Conservation (phyloP, 2,329 filamentous ascomycete genomes). For the Phyllosticta citribraziliensis region DNA sequence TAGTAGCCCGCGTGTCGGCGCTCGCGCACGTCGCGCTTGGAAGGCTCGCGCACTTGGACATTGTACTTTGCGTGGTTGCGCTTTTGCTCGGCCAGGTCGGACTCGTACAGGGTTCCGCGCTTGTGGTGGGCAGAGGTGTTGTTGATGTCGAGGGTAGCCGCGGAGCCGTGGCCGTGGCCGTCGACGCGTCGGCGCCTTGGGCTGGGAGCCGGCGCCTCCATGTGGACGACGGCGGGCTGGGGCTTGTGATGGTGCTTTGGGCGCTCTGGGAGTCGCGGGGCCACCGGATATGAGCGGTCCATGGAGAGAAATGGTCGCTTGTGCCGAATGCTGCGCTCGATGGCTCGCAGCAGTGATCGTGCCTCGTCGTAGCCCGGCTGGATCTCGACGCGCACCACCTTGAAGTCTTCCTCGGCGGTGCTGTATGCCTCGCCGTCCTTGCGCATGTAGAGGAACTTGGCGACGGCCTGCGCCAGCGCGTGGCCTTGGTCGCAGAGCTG, state of each 20-base stretch:
- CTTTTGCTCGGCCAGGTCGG: constrained; percentile 27
- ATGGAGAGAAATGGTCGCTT: constrained; percentile 32
- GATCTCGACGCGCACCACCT: constrained; percentile 37
- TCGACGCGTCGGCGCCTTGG: constrained; percentile 17
- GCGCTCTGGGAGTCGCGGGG: constrained; percentile 23
- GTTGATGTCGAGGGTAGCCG: constrained; percentile 5
- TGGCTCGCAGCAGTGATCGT: constrained; percentile 30
- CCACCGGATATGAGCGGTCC: constrained; percentile 33
- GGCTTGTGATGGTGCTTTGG: constrained; percentile 7
- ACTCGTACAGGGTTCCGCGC: constrained; percentile 33
- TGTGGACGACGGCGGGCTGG: not conserved
- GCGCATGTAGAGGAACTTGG: constrained; percentile 26
- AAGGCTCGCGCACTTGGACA: constrained; percentile 34
- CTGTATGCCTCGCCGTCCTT: constrained; percentile 21
- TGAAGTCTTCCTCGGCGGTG: constrained; percentile 25
- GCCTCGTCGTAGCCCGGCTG: constrained; percentile 30
- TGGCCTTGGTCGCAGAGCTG: constrained; percentile 36
- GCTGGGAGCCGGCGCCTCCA: not conserved
- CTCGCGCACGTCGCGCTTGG: constrained; percentile 25
- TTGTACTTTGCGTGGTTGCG: constrained; percentile 28
- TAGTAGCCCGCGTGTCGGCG: constrained; percentile 30
- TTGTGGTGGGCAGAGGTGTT: constrained; percentile 17
- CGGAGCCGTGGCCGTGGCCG: constrained; percentile 24
- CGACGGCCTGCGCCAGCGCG: constrained; percentile 35
- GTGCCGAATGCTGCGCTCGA: constrained; percentile 30